phyloP scores from a whole-genome alignment of 352 stramenopile species.

The Globisporangium echinulatum region DNA sequence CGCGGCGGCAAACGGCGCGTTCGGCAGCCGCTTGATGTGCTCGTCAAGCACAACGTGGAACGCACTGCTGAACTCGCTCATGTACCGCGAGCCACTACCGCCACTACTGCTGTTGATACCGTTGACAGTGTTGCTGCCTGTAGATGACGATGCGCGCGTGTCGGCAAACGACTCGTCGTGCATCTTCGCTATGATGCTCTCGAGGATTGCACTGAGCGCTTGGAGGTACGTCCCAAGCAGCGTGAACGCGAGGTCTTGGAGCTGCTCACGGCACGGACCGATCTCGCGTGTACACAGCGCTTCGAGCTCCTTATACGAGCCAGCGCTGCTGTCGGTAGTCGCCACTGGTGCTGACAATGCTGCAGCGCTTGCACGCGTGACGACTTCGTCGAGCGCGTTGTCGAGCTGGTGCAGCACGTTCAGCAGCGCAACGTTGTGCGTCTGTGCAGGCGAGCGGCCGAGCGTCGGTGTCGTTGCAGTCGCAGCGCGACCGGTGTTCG shows the following conservation, averaged over 20 bases:
- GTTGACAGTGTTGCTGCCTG: not conserved
- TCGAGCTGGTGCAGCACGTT: slow-evolving; percentile 60
- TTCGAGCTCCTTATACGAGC: slow-evolving; percentile 34
- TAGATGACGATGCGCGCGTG: not conserved
- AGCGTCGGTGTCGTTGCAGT: slow-evolving; percentile 38
- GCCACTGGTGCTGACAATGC: not conserved
- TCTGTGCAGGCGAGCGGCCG: slow-evolving; percentile 54
- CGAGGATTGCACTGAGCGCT: slow-evolving; percentile 42
- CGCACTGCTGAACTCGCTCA: slow-evolving; percentile 62
- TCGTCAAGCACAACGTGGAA: slow-evolving; percentile 70
- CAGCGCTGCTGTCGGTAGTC: not conserved
- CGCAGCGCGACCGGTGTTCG: slow-evolving; percentile 53
- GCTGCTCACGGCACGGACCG: slow-evolving; percentile 36
- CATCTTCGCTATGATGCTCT: slow-evolving; percentile 73
- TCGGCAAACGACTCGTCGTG: slow-evolving; percentile 75
- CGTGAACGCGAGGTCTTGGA: slow-evolving; percentile 47
- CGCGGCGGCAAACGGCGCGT: slow-evolving; percentile 36
- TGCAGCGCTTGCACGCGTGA: slow-evolving; percentile 22
- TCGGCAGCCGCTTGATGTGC: slow-evolving; percentile 59
- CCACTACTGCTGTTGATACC: slow-evolving; percentile 12
- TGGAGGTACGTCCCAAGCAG: slow-evolving; percentile 73
- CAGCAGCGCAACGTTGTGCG: slow-evolving; percentile 78
- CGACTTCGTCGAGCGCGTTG: slow-evolving; percentile 52
- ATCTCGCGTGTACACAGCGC: slow-evolving; percentile 30
- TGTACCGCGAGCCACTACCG: slow-evolving; percentile 58